phyloP scores from a whole-genome alignment of 208 protist genomes.

The Crithidia expoeki region DNA sequence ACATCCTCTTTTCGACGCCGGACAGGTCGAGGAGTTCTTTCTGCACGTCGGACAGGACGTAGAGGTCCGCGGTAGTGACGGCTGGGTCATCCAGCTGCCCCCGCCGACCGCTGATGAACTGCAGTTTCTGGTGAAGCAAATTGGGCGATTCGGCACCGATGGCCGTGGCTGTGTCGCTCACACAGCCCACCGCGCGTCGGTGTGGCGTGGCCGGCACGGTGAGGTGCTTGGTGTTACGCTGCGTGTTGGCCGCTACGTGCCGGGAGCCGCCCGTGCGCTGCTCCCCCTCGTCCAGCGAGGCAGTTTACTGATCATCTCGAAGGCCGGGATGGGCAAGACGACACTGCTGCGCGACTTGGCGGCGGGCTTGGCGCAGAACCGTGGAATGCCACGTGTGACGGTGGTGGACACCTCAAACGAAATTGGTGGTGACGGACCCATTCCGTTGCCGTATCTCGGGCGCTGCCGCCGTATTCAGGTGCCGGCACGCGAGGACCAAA shows the following conservation, averaged over 20 bases:
- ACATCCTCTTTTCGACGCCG: conserved; percentile 48
- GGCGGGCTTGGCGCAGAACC: conserved; percentile 59
- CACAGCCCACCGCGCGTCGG: conserved; percentile 78
- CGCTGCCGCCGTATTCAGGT: conserved; percentile 91
- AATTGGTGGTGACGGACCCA: conserved; percentile 91
- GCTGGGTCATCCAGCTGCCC: conserved; percentile 60
- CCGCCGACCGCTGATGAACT: conserved; percentile 61
- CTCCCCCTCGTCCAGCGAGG: conserved; percentile 58
- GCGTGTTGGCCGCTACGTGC: conserved; percentile 82
- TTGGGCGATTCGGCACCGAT: conserved; percentile 78
- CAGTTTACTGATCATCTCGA: conserved; percentile 90
- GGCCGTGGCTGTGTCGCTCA: conserved; percentile 71
- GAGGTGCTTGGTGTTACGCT: conserved; percentile 88
- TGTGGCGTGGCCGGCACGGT: conserved; percentile 72
- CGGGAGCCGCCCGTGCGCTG: conserved; percentile 64
- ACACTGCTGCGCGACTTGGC: conserved; percentile 92
- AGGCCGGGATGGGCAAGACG: conserved; percentile 94
- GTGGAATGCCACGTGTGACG: conserved; percentile 60
- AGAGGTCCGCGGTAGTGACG: conserved; percentile 63
- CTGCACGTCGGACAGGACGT: conserved; percentile 78
- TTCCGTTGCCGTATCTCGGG: conserved; percentile 88
- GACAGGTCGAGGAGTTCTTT: conserved; percentile 78
- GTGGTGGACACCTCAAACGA: conserved; percentile 96
- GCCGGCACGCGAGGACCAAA: conserved; percentile 61
- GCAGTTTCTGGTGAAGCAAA: conserved; percentile 47